Evolutionary conservation across 805 yeast species (phyloP), one percentile per base, ranked within the genome.

Genomic region (Hanseniaspora meyeri): DNA sequence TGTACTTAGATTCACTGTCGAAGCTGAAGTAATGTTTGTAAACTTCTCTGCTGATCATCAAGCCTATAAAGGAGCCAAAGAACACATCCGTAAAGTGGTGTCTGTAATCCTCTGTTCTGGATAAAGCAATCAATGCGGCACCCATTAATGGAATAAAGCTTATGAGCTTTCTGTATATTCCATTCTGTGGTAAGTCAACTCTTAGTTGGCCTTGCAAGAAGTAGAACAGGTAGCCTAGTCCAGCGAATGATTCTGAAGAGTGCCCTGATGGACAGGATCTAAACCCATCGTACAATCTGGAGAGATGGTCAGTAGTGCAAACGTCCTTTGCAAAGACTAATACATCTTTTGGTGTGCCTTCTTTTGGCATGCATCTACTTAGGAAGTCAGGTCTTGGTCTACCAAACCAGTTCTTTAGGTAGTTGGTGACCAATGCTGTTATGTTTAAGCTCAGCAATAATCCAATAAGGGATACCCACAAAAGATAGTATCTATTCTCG

Each of bases 371-470:
- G 68, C 97, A 91, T 62, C 97, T 77, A 6, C 89, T 87, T 53
- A 91, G 69, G 66, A 90, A 87, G 69, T 91, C 98, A 0, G 98
- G 98, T 59, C 98, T 75, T 59, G 84, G 87, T 65, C 96, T 78
- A 4, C 96, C 97, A 56, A 91, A 79, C 80, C 86, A 81, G 65
- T 84, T 81, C 71, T 91, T 91, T 59, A 87, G 66, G 16, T 82
- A 72, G 64, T 87, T 87, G 3, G 95, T 87, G 52, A 85, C 64
- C 32, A 83, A 71, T 43, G 80, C 74, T 32, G 86, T 80, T 14
- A 82, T 69, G 19, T 80, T 74, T 57, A 85, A 72, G 0, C 89
- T 74, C 1, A 87, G 68, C 10, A 72, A 66, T 29, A 87, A 72
- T 0, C 96, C 96, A 27, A 90, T 61, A 0, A 82, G 59, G 0